These are phyloP conservation scores for Phanerochaete sordida DNA, from an alignment of 768 basidiomycete genomes.

Conservation along the genomic window DNA sequence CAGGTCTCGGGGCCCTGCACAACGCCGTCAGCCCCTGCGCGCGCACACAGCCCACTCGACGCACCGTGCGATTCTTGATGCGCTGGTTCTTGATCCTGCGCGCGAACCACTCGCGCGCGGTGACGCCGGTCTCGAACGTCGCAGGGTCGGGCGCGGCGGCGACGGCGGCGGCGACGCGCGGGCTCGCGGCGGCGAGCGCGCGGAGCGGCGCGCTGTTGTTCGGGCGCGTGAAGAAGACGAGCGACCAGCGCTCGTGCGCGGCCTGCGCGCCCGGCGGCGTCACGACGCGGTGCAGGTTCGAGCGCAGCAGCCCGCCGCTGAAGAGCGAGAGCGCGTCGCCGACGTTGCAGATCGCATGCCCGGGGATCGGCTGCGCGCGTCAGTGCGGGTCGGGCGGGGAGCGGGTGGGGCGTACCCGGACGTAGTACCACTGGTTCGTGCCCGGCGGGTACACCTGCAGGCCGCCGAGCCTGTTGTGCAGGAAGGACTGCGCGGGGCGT, in stretches of 20 bases:
- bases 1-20: conserved; percentile 11
- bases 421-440: conserved; percentile 60
- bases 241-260: conserved; percentile 54
- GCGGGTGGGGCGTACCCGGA: conserved; percentile 40
- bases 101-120: conserved; percentile 39
- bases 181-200: conserved; percentile 49
- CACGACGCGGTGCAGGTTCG: conserved; percentile 62
- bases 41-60: conserved; percentile 6
- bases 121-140: conserved; percentile 31
- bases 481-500: conserved; percentile 43
- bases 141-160: conserved; percentile 31
- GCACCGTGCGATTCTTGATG: conserved; percentile 39
- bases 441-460: conserved; percentile 66
- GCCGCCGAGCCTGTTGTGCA: conserved; percentile 69
- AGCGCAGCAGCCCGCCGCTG: conserved; percentile 64
- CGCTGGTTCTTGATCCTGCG: conserved; percentile 38
- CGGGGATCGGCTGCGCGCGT: conserved; percentile 25
- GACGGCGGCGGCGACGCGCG: conserved; percentile 44
- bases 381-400: conserved; percentile 5
- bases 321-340: conserved; percentile 59
- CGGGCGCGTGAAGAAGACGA: conserved; percentile 66
- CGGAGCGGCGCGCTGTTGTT: conserved; percentile 47
- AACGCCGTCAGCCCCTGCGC: neutral
- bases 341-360: conserved; percentile 32
- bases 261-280: conserved; percentile 58